Evolutionary conservation across 495 filamentous ascomycete species (phyloP).

Genomic region (Neurospora sp.): DNA sequence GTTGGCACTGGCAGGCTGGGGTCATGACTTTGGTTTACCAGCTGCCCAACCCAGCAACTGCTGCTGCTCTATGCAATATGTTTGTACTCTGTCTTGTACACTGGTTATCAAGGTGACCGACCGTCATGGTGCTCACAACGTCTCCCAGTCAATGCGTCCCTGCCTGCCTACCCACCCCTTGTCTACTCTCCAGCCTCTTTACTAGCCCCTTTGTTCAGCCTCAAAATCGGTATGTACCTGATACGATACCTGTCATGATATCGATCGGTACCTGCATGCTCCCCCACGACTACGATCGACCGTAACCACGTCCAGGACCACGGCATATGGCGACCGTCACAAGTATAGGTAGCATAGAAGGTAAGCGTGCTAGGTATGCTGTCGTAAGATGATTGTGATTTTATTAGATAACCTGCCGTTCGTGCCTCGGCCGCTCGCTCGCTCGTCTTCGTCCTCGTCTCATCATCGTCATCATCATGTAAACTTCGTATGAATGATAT

Average conservation of each 20-base stretch:
- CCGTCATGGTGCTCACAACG: neutral
- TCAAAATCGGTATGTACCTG: neutral
- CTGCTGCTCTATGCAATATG: neutral
- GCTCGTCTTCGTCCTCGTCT: neutral
- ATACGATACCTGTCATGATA: too few relatives aligned
- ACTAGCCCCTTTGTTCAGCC: neutral
- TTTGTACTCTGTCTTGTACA: neutral
- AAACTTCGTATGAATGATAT: constrained; percentile 97
- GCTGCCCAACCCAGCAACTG: neutral
- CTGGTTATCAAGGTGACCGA: neutral
- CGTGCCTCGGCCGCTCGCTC: neutral
- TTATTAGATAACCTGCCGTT: neutral
- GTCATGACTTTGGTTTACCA: neutral
- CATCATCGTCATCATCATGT: constrained; percentile 39
- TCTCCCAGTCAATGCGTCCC: neutral
- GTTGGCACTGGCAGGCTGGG: too few relatives aligned
- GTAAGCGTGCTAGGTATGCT: too few relatives aligned
- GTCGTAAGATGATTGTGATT: neutral
- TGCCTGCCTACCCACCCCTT: neutral
- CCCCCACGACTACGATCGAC: too few relatives aligned
- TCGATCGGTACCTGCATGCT: too few relatives aligned
- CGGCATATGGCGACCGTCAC: too few relatives aligned
- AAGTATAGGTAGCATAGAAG: too few relatives aligned
- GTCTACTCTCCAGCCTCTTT: neutral
- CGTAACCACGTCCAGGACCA: too few relatives aligned